phyloP scores from a whole-genome alignment of 179 eudicot genomes.

The Sideroxylon spinosum region DNA sequence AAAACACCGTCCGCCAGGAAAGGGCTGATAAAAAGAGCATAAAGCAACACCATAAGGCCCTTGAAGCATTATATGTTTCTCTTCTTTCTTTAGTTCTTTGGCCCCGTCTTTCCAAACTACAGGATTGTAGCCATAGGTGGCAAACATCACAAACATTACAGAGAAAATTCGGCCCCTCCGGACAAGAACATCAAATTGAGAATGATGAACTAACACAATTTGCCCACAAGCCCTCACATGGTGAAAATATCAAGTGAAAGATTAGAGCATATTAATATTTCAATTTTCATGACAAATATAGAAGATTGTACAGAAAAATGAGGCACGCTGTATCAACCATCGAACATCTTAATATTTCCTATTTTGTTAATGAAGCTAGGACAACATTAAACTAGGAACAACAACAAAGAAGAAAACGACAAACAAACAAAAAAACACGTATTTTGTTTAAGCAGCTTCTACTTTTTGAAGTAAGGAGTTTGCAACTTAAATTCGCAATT shows the following conservation, averaged over 20 bases:
- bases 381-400: neutral
- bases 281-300: neutral
- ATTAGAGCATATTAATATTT: neutral
- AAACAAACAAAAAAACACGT: neutral
- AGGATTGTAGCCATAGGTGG: neutral
- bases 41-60: neutral
- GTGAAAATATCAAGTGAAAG: neutral
- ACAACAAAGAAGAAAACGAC: no score
- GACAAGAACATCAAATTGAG: neutral
- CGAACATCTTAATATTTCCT: neutral
- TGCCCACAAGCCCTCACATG: neutral
- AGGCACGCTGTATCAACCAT: neutral
- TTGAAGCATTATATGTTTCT: neutral
- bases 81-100: neutral
- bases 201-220: neutral
- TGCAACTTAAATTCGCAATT: neutral
- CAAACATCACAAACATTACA: neutral
- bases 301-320: neutral
- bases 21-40: neutral
- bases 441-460: neutral
- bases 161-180: neutral
- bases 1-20: neutral
- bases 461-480: neutral
- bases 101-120: neutral
- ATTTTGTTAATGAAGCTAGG: conserved; percentile 2